Percentiles rank a stretch among this genome's conserved stretches.
phyloP scores from a whole-genome alignment of 768 basidiomycete genomes.

The Tricholoma sp. region DNA sequence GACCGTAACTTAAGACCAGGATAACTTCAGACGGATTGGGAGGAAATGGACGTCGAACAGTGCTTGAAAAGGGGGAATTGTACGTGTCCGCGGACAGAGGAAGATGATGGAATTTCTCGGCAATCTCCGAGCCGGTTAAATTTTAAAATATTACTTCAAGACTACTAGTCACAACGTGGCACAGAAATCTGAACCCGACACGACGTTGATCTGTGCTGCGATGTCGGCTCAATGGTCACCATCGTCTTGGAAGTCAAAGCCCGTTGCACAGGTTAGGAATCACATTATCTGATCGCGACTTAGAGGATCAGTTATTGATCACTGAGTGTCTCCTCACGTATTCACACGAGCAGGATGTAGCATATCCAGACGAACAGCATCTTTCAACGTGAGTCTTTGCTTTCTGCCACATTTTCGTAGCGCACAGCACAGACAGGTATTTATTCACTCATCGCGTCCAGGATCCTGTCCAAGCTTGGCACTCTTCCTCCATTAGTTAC shows the following conservation, averaged over 20 bases:
- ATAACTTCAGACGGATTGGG: too few relatives aligned
- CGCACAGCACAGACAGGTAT: constrained; percentile 1
- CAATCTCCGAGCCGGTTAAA: not conserved
- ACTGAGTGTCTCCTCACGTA: not conserved
- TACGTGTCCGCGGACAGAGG: not conserved
- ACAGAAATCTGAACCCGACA: too few relatives aligned
- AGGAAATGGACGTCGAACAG: too few relatives aligned
- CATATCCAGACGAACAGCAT: constrained; percentile 60
- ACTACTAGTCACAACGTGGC: too few relatives aligned
- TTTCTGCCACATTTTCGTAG: not conserved
- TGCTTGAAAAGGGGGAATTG: not conserved
- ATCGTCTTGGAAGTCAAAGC: constrained; percentile 74
- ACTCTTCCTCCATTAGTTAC: constrained; percentile 88
- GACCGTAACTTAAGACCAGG: too few relatives aligned
- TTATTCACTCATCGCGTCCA: constrained; percentile 20
- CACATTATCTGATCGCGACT: not conserved
- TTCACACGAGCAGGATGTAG: constrained; percentile 46
- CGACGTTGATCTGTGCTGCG: not conserved
- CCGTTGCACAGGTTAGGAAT: constrained; percentile 62
- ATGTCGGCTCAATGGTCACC: constrained; percentile 51
- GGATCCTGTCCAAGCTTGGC: constrained; percentile 74
- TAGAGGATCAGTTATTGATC: constrained; percentile 1
- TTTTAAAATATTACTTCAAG: not conserved
- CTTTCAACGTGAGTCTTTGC: constrained; percentile 44
- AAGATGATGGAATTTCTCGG: not conserved